Evolutionary conservation across 164 flowering plant genomes (phyloP).

Genomic region (Macadamia integrifolia): DNA sequence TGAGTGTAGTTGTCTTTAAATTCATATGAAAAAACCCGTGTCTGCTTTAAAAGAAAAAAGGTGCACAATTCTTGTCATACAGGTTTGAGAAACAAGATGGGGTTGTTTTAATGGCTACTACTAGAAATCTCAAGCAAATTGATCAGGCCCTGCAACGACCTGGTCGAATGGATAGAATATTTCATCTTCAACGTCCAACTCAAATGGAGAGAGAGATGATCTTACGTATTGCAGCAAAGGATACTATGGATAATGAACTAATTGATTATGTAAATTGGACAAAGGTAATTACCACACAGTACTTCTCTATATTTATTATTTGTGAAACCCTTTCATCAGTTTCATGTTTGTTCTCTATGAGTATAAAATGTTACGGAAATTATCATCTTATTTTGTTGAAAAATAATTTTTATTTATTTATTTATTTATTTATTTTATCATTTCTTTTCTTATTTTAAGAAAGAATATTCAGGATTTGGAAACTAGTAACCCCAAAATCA

Average conservation of each 20-base stretch:
- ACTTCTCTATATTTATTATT: neutral
- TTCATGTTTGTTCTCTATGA: no score
- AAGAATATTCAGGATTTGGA: no score
- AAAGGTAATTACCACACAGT: constrained; percentile 42
- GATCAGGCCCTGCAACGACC: constrained; percentile 88
- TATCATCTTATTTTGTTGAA: no score
- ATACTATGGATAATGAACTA: constrained; percentile 79
- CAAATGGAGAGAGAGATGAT: constrained; percentile 83
- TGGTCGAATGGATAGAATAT: constrained; percentile 95
- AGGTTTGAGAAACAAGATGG: constrained; percentile 99
- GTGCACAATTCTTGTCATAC: constrained; percentile 12
- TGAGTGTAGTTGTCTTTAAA: no score
- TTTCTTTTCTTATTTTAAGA: no score
- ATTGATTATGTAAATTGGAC: constrained; percentile 82
- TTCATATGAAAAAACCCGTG: no score
- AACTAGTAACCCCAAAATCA: no score
- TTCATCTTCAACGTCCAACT: constrained; percentile 81
- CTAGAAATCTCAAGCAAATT: constrained; percentile 73
- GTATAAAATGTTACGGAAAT: no score
- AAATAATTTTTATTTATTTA: no score
- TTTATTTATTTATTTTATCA: no score
- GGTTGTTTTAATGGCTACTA: constrained; percentile 95
- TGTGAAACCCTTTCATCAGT: no score
- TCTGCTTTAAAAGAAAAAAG: no score
- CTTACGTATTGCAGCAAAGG: constrained; percentile 62